phyloP scores from a whole-genome alignment of 2,329 filamentous ascomycete genomes.

The Arthrobotrys sinensis region DNA sequence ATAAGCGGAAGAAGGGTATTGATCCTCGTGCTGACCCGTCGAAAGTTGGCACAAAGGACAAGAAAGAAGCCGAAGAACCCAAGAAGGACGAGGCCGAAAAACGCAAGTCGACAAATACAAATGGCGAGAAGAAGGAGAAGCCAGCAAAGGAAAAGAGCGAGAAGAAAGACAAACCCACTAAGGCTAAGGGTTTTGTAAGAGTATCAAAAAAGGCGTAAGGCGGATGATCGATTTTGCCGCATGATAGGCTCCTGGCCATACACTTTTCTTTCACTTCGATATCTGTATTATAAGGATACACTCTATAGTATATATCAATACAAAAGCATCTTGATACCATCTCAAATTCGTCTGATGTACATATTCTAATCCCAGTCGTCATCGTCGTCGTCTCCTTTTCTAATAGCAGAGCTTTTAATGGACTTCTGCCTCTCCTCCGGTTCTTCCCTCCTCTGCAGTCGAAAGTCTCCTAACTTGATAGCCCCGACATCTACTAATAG shows the following conservation, averaged over 20 bases:
- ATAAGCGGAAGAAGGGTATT: slow-evolving; percentile 80
- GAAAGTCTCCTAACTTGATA: slow-evolving; percentile 82
- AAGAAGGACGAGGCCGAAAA: slow-evolving; percentile 1
- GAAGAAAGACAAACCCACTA: slow-evolving; percentile 35
- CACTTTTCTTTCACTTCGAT: slow-evolving; percentile 25
- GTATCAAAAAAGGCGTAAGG: slow-evolving; percentile 43
- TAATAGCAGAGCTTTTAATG: slow-evolving; percentile 62
- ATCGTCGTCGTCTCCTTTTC: slow-evolving; percentile 70
- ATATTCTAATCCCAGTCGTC: slow-evolving; percentile 73
- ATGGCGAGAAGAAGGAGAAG: slow-evolving; percentile 21
- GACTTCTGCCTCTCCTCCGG: slow-evolving; percentile 75
- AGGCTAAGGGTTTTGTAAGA: slow-evolving; percentile 41
- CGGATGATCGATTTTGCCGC: slow-evolving; percentile 21
- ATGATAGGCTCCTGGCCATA: slow-evolving; percentile 21
- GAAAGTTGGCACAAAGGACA: slow-evolving; percentile 67
- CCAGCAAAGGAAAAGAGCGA: slow-evolving; percentile 17
- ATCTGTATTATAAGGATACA: slow-evolving; percentile 48
- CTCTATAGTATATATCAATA: slow-evolving; percentile 31
- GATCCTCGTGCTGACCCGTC: slow-evolving; percentile 72
- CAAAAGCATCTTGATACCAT: slow-evolving; percentile 22
- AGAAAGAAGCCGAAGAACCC: slow-evolving; percentile 29
- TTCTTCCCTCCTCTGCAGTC: slow-evolving; percentile 76
- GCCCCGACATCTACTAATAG: slow-evolving; percentile 87
- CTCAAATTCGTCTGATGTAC: not conserved
- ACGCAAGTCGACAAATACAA: slow-evolving; percentile 10